phyloP scores from a whole-genome alignment of 345 rosid genomes.

The Ceriops decandra region DNA sequence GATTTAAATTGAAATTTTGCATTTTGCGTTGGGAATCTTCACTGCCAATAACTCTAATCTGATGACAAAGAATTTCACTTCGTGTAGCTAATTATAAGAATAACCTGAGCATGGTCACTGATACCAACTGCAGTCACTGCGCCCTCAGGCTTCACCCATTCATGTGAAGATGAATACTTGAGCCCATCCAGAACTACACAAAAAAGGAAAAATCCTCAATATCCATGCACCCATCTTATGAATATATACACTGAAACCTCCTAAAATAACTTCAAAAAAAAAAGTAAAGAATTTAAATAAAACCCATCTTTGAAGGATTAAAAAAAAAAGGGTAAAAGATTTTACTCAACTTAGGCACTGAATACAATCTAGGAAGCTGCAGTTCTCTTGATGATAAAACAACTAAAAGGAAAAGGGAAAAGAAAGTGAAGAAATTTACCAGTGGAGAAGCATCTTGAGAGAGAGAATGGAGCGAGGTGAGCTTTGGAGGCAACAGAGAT shows the following conservation, averaged over 20 bases:
- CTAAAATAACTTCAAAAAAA: background rate
- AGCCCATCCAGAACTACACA: slow-evolving; percentile 79
- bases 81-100: background rate
- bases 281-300: background rate
- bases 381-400: background rate
- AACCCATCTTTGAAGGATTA: background rate
- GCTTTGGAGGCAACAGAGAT: slow-evolving; percentile 55
- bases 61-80: too few relatives aligned
- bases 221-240: too few relatives aligned
- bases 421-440: slow-evolving; percentile 31
- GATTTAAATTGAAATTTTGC: too few relatives aligned
- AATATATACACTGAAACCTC: background rate
- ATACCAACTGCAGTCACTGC: slow-evolving; percentile 78
- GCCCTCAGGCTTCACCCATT: slow-evolving; percentile 96
- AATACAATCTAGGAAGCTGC: background rate
- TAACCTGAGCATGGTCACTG: slow-evolving; percentile 95
- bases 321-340: background rate
- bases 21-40: too few relatives aligned
- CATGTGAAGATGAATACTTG: slow-evolving; percentile 88
- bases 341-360: background rate
- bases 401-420: background rate
- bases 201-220: background rate
- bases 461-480: slow-evolving; percentile 44
- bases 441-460: slow-evolving; percentile 81
- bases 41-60: too few relatives aligned